phyloP scores from a whole-genome alignment of 805 yeast species.

The Candida sithepensis region DNA sequence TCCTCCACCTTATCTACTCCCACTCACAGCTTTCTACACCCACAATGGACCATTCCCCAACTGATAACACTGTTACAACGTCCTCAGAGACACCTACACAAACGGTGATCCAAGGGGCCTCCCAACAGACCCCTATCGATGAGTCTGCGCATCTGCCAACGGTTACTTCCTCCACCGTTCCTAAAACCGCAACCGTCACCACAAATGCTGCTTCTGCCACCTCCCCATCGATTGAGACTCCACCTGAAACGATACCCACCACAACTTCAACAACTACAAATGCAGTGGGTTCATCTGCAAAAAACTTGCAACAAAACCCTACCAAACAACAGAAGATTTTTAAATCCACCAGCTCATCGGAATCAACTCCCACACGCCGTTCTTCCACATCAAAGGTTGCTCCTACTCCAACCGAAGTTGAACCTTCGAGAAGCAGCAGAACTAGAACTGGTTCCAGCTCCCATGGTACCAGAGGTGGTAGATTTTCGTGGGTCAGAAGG shows the following conservation, averaged over 20 bases:
- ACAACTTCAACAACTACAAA: too few relatives aligned
- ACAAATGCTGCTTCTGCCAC: background rate
- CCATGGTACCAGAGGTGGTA: conserved; percentile 9
- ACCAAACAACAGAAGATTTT: background rate
- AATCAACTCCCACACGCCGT: background rate
- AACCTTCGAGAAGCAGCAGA: too few relatives aligned
- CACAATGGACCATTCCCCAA: too few relatives aligned
- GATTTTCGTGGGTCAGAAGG: conserved; percentile 34
- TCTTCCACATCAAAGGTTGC: background rate
- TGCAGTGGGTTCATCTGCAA: background rate
- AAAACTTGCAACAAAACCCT: background rate
- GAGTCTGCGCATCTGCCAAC: too few relatives aligned
- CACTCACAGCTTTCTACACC: too few relatives aligned
- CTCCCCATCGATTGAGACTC: background rate
- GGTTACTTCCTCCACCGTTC: too few relatives aligned
- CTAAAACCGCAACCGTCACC: background rate
- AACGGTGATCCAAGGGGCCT: too few relatives aligned
- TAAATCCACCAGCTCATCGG: background rate
- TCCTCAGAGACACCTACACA: too few relatives aligned
- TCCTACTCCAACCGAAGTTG: background rate
- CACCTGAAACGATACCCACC: background rate
- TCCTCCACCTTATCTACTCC: too few relatives aligned
- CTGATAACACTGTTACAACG: too few relatives aligned
- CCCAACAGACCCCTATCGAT: too few relatives aligned
- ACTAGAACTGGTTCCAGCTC: conserved; percentile 2